Conservation (phyloP, 139 green algal species). For the Limnomonas spitsbergensis region DNA sequence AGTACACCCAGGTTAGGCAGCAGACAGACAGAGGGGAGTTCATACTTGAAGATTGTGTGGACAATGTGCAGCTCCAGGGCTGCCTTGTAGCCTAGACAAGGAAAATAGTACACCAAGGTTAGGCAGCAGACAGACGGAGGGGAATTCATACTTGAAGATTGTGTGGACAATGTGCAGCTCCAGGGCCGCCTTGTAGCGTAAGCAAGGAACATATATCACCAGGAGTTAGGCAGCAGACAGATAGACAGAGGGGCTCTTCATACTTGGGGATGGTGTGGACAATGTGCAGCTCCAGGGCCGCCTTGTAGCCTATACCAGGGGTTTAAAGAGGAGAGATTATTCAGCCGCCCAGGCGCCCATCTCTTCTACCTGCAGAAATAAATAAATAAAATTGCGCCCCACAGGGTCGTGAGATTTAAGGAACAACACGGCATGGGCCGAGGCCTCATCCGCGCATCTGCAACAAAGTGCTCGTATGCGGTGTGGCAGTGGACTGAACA, state of each 20-base stretch:
- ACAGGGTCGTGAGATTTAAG: neutral
- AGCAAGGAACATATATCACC: too few species aligned
- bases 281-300: conserved; percentile 12
- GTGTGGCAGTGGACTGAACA: too few species aligned
- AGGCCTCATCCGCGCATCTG: neutral
- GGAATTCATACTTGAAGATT: too few species aligned
- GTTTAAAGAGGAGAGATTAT: neutral
- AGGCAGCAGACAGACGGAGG: neutral
- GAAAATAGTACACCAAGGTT: neutral
- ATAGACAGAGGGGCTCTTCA: too few species aligned
- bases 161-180: too few species aligned
- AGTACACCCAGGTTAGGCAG: neutral
- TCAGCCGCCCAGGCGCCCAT: neutral
- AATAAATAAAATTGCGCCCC: too few species aligned
- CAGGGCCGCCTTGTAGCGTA: too few species aligned
- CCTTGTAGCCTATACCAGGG: neutral
- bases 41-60: neutral
- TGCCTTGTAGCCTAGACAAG: neutral
- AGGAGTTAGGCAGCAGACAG: too few species aligned
- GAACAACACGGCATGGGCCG: neutral
- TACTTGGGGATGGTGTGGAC: conserved; percentile 5
- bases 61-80: conserved; percentile 16
- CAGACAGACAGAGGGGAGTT: too few species aligned
- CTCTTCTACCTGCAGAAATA: too few species aligned
- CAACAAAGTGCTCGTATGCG: too few species aligned